Conservation (phyloP, 176 grass and related monocot species). For the Neostapfia colusana region DNA sequence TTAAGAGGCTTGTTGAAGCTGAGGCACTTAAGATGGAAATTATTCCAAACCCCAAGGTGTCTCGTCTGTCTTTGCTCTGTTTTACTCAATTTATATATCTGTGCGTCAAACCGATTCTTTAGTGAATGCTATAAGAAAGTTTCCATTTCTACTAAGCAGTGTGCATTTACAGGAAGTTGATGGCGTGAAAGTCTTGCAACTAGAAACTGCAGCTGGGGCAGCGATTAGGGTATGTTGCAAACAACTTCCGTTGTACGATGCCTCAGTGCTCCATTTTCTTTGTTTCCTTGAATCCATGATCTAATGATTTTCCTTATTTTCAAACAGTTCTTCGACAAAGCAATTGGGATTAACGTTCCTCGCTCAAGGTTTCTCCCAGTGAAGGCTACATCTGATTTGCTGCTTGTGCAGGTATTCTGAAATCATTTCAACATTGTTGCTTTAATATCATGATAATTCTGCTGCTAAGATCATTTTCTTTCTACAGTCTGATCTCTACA, state of each 20-base stretch:
- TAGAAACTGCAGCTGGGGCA: constrained; percentile 98
- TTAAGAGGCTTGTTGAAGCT: constrained; percentile 95
- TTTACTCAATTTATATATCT: neutral
- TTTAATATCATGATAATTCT: constrained; percentile 2
- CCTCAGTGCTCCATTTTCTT: neutral
- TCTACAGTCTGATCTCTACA: constrained; percentile 94
- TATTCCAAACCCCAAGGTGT: constrained; percentile 97
- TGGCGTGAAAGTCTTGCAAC: constrained; percentile 86
- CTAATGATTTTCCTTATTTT: constrained; percentile 28
- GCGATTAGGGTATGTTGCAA: constrained; percentile 74
- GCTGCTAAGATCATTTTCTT: constrained; percentile 32
- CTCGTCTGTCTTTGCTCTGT: neutral
- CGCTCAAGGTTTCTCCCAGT: constrained; percentile 91
- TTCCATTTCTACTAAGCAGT: constrained; percentile 29
- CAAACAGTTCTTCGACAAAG: constrained; percentile 85
- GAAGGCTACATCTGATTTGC: constrained; percentile 96
- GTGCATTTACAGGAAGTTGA: constrained; percentile 78
- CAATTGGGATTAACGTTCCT: constrained; percentile 85
- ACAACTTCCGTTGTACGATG: neutral
- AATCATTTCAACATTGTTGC: constrained; percentile 18
- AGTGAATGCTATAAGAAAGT: neutral
- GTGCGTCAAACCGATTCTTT: neutral
- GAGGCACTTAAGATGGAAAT: constrained; percentile 99
- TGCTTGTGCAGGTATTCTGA: constrained; percentile 87
- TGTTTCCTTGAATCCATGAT: neutral